These are phyloP conservation scores for Calycina marina DNA, from an alignment of 2,329 filamentous ascomycete genomes.

Conservation along the genomic window DNA sequence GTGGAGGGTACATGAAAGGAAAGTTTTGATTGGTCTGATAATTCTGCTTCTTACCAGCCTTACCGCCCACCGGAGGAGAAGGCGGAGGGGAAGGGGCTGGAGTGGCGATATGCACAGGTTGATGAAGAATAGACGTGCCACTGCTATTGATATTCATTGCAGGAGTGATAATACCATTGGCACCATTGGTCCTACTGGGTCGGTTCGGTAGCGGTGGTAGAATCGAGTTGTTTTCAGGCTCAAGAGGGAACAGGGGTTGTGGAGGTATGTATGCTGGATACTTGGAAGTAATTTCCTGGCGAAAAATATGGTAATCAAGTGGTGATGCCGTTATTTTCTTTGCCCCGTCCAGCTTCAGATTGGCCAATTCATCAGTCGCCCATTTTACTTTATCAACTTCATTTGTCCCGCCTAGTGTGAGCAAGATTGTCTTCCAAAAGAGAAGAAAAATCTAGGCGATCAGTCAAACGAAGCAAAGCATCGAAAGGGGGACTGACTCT, in stretches of 20 bases:
- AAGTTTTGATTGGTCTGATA: constrained; percentile 99
- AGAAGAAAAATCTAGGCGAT: constrained; percentile 54
- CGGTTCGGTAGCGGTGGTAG: constrained; percentile 73
- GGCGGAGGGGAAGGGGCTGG: constrained; percentile 91
- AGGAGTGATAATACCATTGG: constrained; percentile 47
- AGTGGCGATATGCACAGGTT: constrained; percentile 97
- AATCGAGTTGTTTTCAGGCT: constrained; percentile 81
- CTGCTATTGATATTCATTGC: constrained; percentile 36
- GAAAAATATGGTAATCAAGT: constrained; percentile 88
- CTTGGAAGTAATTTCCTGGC: constrained; percentile 93
- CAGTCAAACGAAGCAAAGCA: constrained; percentile 6
- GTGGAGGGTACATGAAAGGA: constrained; percentile 88
- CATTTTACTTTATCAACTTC: constrained; percentile 63
- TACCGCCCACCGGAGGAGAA: constrained; percentile 73
- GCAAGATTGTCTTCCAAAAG: constrained; percentile 81
- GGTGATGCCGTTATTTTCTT: constrained; percentile 82
- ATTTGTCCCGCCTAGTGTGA: constrained; percentile 67
- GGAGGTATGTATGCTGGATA: constrained; percentile 94
- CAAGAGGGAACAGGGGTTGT: constrained; percentile 65
- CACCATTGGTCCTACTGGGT: constrained; percentile 42
- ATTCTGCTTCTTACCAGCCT: constrained; percentile 95
- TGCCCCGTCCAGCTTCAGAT: constrained; percentile 32
- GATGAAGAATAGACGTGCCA: constrained; percentile 74
- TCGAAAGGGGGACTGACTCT: constrained; percentile 37
- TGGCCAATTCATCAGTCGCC: constrained; percentile 43